Evolutionary conservation across 495 filamentous ascomycete species (phyloP), one percentile per base, ranked within the genome.

Genomic region (Hypoxylon lienhwacheense): DNA sequence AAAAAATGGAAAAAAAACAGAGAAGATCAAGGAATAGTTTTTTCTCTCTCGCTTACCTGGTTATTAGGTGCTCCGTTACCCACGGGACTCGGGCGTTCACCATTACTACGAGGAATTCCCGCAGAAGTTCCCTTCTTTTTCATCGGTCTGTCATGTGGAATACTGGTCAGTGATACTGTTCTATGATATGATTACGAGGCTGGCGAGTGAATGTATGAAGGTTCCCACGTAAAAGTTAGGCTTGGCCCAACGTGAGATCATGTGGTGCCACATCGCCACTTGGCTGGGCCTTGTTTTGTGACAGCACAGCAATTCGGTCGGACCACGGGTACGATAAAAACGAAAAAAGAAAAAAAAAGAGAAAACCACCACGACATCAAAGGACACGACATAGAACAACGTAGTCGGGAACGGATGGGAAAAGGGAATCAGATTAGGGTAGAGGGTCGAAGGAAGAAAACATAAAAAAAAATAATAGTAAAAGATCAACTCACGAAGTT

Each of bases 401-500:
- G 2, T 48, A 40, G 45, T 28, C 11, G 19, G 58, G 37, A 63
- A 62, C 44, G 48, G 52, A 53, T 7, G 61, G 61, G 55, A 54
- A 66, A 53, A 21, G 42, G 47, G 44, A 57, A 5, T n/a, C 25
- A 41, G 20, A 15, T 41, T 41, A 26, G 37, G 37, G 37, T n/a
- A n/a, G n/a, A n/a, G n/a, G n/a, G n/a, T n/a, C n/a, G n/a, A n/a
- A n/a, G n/a, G 11, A 12, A 8, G 3, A 35, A 14, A 17, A 35
- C 7, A 35, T 4, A 29, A 22, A 42, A 42, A 32, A 16, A 10
- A 50, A 17, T 24, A 47, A 50, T 20, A 6, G 33, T 42, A 17
- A 42, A 61, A 24, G 20, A 7, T 42, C 36, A 50, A 85, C 85
- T 81, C 74, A 88, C 85, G 85, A 88, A 59, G 73, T 83, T 73